phyloP scores from a whole-genome alignment of 768 basidiomycete species.

The Rhizopogon salebrosus region DNA sequence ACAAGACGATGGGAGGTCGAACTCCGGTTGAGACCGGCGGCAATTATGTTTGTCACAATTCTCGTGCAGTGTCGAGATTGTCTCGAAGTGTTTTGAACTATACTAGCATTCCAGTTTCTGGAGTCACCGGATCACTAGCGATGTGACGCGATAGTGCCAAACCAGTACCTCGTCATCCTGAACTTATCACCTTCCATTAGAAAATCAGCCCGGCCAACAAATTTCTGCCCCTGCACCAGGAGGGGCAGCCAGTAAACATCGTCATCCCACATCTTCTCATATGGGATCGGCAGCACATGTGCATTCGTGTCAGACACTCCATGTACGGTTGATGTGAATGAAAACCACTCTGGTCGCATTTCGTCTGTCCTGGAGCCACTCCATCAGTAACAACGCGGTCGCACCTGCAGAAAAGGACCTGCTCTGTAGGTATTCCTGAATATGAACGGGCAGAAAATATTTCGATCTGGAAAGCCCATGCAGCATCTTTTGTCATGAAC shows the following conservation, averaged over 20 bases:
- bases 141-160: constrained; percentile 48
- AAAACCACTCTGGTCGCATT: constrained; percentile 84
- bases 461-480: constrained; percentile 67
- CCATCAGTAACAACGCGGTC: not conserved
- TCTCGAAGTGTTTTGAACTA: not conserved
- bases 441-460: constrained; percentile 64
- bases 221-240: constrained; percentile 37
- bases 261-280: constrained; percentile 52
- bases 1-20: too few relatives aligned
- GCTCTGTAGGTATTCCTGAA: constrained; percentile 63
- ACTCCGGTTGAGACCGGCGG: too few relatives aligned
- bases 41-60: not conserved
- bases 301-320: not conserved
- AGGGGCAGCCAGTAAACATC: constrained; percentile 69
- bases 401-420: constrained; percentile 19
- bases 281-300: constrained; percentile 48
- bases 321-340: constrained; percentile 10
- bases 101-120: not conserved
- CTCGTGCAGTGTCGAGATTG: not conserved
- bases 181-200: constrained; percentile 84
- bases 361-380: constrained; percentile 65
- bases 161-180: constrained; percentile 68
- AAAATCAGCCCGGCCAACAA: constrained; percentile 48
- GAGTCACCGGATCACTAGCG: not conserved
- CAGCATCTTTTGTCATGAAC: constrained; percentile 49